Base-by-base conservation (phyloP, 2,329 filamentous ascomycete species). In the Penicillium hordei region DNA sequence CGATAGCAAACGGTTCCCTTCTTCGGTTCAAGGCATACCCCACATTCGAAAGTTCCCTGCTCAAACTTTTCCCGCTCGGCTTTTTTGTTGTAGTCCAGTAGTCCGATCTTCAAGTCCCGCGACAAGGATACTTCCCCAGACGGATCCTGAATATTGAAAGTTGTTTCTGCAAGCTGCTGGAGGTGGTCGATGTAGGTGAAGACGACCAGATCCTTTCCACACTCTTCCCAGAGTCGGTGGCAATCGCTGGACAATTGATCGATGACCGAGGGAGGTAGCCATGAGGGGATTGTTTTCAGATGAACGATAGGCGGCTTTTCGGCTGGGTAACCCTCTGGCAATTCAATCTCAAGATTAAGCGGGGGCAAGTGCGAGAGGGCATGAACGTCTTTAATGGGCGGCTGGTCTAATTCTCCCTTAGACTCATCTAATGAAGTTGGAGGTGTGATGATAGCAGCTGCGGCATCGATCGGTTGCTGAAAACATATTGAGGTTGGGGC, bases 1-100 rank as follows among this genome's bases (percentile, higher is more conserved):
- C 86, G 85, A 76, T 97, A 89, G 72, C 94, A 97, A 12, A 81
- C 83, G 0, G 79, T 76, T 1, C 94, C 94, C 72, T 95, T 97
- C 75, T 96, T 96, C 0, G 92, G 92, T 73, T 97, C 93, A 46
- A 97, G 76, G 70, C 93, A 97, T 48, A 97, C 83, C 1, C 89
- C 90, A 64, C 93, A 97, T 52, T 93, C 86, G 70, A 94, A 97
- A 0, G 91, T 96, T 66, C 88, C 89, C 64, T 86, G 86, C 59
- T 94, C 88, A 70, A 97, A 97, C 0, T 86, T 86, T 23, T 85
- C 84, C 54, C 85, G 84, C 69, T 89, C 89, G 7, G 89, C 86
- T 60, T 87, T 87, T 58, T 85, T 86, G 68, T 96, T 89, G 67
- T 90, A 91, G 63, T 92, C 89, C 43, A 96, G 74, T 15, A 97